Evolutionary conservation across 306 rosid genomes (phyloP).

Genomic region (Adenanthera pavonina): DNA sequence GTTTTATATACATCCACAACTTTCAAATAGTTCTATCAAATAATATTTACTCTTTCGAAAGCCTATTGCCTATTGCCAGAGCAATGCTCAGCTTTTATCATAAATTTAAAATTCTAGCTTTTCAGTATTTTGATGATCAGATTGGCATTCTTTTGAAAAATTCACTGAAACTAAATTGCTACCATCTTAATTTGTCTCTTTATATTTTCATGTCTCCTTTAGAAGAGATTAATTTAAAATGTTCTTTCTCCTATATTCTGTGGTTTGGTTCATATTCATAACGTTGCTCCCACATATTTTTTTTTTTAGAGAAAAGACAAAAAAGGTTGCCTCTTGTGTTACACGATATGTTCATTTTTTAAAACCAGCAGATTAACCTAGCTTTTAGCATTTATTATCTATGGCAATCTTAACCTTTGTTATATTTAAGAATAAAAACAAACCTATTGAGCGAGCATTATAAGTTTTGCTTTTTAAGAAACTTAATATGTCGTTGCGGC

Average conservation of each 20-base stretch:
- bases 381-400: slow-evolving; percentile 4
- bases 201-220: slow-evolving; percentile 3
- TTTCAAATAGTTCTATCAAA: background rate
- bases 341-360: slow-evolving; percentile 8
- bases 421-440: background rate
- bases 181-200: background rate
- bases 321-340: slow-evolving; percentile 2
- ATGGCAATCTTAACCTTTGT: background rate
- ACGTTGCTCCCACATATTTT: slow-evolving; percentile 13
- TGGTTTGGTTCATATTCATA: slow-evolving; percentile 6
- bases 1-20: background rate
- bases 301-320: background rate
- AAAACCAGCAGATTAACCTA: background rate
- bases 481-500: slow-evolving; percentile 23
- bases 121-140: slow-evolving; percentile 30
- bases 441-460: slow-evolving; percentile 2
- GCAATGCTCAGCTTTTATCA: background rate
- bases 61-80: background rate
- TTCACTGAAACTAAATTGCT: slow-evolving; percentile 15
- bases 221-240: slow-evolving; percentile 6
- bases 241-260: background rate
- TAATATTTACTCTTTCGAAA: background rate
- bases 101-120: slow-evolving; percentile 13
- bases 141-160: slow-evolving; percentile 25
- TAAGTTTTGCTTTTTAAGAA: background rate